Evolutionary conservation across 2,329 filamentous ascomycete species (phyloP).

Genomic region (Hirsutella thompsonii): DNA sequence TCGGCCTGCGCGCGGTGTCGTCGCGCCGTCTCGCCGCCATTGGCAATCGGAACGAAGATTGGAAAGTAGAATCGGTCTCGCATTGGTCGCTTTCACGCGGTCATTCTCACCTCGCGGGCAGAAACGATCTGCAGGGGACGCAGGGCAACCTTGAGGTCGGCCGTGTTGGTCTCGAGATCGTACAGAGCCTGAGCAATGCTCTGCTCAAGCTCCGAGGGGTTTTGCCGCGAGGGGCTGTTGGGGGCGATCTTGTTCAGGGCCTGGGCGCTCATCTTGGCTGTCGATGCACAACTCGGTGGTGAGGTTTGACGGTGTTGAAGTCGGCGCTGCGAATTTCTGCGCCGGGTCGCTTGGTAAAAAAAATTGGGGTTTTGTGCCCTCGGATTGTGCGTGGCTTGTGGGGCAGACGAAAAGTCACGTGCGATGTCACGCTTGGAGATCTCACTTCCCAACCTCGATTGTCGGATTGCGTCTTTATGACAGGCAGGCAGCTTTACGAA

Average conservation of each 20-base stretch:
- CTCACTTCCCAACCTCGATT: too few species aligned
- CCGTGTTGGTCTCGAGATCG: conserved; percentile 98
- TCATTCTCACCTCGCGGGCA: conserved; percentile 89
- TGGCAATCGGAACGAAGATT: too few species aligned
- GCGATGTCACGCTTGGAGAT: too few species aligned
- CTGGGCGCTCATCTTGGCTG: conserved; percentile 50
- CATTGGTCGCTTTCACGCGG: conserved; percentile 5
- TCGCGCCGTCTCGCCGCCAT: too few species aligned
- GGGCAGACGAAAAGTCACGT: too few species aligned
- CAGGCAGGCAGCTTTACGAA: too few species aligned
- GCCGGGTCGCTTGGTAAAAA: conserved; percentile 20
- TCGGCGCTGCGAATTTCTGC: conserved; percentile 16
- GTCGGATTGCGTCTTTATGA: too few species aligned
- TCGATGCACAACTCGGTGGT: conserved; percentile 18
- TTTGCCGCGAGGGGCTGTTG: conserved; percentile 93
- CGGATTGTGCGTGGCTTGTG: not conserved
- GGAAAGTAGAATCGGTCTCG: conserved; percentile 11
- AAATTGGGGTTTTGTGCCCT: conserved; percentile 31
- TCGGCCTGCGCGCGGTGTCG: too few species aligned
- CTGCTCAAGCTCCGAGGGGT: conserved; percentile 94
- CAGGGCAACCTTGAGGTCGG: conserved; percentile 92
- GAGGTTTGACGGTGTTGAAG: conserved; percentile 14
- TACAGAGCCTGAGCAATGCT: conserved; percentile 94
- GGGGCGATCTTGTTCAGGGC: conserved; percentile 95
- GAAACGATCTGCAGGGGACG: conserved; percentile 97